Base-by-base conservation (phyloP, 164 flowering plant species). In the Akebia trifoliata region DNA sequence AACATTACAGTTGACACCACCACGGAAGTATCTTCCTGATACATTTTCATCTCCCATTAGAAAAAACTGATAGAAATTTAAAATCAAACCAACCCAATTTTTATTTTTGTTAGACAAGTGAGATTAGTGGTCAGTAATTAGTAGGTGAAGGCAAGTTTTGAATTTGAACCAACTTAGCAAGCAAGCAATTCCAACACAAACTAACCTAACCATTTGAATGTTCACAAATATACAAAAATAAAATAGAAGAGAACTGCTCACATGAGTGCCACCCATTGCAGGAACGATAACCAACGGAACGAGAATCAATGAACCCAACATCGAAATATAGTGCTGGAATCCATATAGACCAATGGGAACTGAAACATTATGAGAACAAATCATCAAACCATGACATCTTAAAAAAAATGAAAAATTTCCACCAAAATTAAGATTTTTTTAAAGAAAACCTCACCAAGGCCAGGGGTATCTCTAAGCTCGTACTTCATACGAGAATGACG, bases 201-300 rank as follows among this genome's bases (percentile, higher is more conserved):
- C n/a, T n/a, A n/a, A n/a, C n/a, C n/a, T n/a, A n/a, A n/a, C n/a
- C n/a, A n/a, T n/a, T n/a, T n/a, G n/a, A n/a, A n/a, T n/a, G n/a
- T n/a, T n/a, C n/a, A n/a, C 18, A 1, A 4, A 56, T 22, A n/a
- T n/a, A n/a, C n/a, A n/a, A n/a, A n/a, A n/a, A n/a, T n/a, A 54
- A 25, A 57, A 39, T 40, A 25, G 28, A 54, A 22, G 39, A 47
- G 21, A 52, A 61, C 24, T 50, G 62, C 92, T 84, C 71, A 93
- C 99, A 57, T 76, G 71, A 60, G 61, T 68, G 58, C 99, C 99
- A 44, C 99, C 99, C 99, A 93, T 93, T 48, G 93, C 96, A 11
- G 99, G 99, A 64, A 87, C 96, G 45, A 93, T 87, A 35, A 93
- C 97, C 0, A 93, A 90, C 4, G 99, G 99, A 66, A 85, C 77